Percentiles rank a stretch among this genome's conserved stretches.
Evolutionary conservation across 129 eudicot genomes (phyloP).

Genomic region (Erigeron canadensis): DNA sequence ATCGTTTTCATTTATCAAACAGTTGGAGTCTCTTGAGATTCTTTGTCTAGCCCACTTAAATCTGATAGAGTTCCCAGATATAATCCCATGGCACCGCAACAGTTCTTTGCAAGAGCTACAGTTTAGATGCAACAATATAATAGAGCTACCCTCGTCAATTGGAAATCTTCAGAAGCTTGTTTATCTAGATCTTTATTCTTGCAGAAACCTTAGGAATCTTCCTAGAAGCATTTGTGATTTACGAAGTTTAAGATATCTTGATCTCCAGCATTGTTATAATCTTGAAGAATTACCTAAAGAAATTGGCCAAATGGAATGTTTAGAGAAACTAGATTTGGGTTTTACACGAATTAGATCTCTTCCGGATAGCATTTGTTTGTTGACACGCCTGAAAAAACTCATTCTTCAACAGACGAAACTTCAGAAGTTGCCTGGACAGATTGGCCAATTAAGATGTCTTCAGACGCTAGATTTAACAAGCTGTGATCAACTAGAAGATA

Average conservation of each 20-base stretch:
- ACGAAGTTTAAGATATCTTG: not conserved
- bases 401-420: not conserved
- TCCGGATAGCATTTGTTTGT: conserved; percentile 19
- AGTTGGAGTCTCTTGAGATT: conserved; percentile 7
- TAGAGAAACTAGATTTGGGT: not conserved
- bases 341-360: conserved; percentile 1
- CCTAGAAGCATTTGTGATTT: conserved; percentile 2
- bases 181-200: not conserved
- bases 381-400: conserved; percentile 16
- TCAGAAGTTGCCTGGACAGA: not conserved
- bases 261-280: not conserved
- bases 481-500: too few species aligned
- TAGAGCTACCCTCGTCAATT: conserved; percentile 5
- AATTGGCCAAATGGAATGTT: conserved; percentile 1
- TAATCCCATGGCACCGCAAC: not conserved
- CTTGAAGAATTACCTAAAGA: conserved; percentile 8
- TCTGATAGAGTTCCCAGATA: not conserved
- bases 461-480: not conserved
- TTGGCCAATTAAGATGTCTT: conserved; percentile 22
- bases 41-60: not conserved
- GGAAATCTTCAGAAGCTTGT: conserved; percentile 21
- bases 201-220: not conserved
- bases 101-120: not conserved
- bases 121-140: not conserved
- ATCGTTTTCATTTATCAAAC: not conserved